Evolutionary conservation across 139 green algal species (phyloP).

Genomic region (Picochlorum sp.): DNA sequence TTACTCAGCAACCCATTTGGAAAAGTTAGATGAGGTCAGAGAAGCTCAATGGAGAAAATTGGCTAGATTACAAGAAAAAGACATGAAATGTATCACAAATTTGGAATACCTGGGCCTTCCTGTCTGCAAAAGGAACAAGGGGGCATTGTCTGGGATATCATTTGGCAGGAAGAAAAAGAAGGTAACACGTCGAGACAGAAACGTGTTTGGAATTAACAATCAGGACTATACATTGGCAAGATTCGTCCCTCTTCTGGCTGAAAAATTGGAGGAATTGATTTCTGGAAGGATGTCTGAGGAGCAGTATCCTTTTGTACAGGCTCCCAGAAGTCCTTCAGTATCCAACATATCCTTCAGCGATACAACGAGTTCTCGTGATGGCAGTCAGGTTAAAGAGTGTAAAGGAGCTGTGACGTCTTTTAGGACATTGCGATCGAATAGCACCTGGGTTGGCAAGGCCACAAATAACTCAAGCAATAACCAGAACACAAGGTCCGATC

Average conservation of each 20-base stretch:
- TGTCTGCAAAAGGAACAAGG: constrained; percentile 58
- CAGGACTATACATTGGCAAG: constrained; percentile 36
- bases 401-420: constrained; percentile 13
- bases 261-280: constrained; percentile 41
- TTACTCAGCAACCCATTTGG: constrained; percentile 87
- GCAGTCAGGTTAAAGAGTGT: neutral
- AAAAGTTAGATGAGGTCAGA: constrained; percentile 80
- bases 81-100: constrained; percentile 78
- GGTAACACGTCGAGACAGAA: constrained; percentile 37
- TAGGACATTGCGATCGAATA: constrained; percentile 27
- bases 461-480: neutral
- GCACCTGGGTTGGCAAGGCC: constrained; percentile 31
- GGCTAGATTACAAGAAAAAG: constrained; percentile 44
- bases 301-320: constrained; percentile 70
- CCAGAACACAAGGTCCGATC: neutral
- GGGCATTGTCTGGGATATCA: constrained; percentile 21
- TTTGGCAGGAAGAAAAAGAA: constrained; percentile 45
- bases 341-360: neutral
- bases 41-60: constrained; percentile 69
- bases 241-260: constrained; percentile 49
- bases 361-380: neutral
- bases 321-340: constrained; percentile 16
- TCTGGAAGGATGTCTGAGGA: constrained; percentile 44
- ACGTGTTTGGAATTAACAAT: constrained; percentile 24
- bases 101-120: constrained; percentile 84